Evolutionary conservation across 2,329 filamentous ascomycete species (phyloP), one percentile per base, ranked within the genome.

Genomic region (Microsporum ferrugineum): DNA sequence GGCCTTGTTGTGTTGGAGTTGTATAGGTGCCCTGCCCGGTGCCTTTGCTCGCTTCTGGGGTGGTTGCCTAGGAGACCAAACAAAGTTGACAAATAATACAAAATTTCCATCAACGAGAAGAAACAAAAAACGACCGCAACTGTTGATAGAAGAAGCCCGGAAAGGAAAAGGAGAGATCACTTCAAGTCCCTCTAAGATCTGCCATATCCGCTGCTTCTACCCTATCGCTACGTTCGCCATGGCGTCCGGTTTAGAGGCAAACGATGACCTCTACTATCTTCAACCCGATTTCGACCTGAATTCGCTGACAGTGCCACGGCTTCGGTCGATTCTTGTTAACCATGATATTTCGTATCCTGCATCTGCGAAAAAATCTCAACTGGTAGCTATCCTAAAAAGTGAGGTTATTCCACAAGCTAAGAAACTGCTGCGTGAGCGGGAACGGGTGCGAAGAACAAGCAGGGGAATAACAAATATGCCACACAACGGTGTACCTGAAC

Each of bases 321-420:
- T 99, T 68, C 89, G 94, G 69, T 92, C 88, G 57, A 95, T 97
- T 66, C 84, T 99, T 62, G 88, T 97, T 69, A 88, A 85, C 66
- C 89, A 99, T 77, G 88, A 91, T 71, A 79, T 97, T 69, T 77
- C 84, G 41, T 97, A 96, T 71, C 87, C 91, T 3, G 86, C 89
- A 0, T 91, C 86, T 3, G 91, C 94, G 10, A 99, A 97, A 78
- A 99, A 99, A 78, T 78, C 84, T 0, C 87, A 95, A 70, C 84
- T 99, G 27, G 81, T 99, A 63, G 85, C 88, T 5, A 84, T 97
- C 55, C 91, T 99, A 75, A 85, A 87, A 70, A 80, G 88, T 36
- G 79, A 94, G 65, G 82, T 99, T 33, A 76, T 89, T 3, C 88
- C 92, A 0, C 87, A 92, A 68, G 87, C 89, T 1, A 83, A 83